Base-by-base conservation (phyloP, 2,329 filamentous ascomycete species). In the Phoma sp. region DNA sequence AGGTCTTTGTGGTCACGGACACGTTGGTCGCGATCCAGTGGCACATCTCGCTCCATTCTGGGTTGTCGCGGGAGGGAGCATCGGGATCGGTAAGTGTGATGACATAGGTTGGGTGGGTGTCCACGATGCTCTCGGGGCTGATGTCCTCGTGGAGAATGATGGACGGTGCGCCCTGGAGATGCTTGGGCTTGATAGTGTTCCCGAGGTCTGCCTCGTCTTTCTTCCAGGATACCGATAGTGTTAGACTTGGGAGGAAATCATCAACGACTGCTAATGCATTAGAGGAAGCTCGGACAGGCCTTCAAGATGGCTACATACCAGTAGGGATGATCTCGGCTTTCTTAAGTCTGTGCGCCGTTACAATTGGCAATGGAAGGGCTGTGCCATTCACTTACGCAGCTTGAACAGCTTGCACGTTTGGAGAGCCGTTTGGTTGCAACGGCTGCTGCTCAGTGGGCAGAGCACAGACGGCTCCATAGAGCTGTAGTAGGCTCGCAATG, bases 51-150 rank as follows among this genome's bases (percentile, higher is more conserved):
- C 76, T 77, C 82, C 82, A 85, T 50, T 82, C 75, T 1, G 83
- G 82, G 56, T 85, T 69, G 1, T 80, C 71, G 38, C 79, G 78
- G 8, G 78, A 81, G 2, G 81, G 82, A n/a, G 84, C 84, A 68
- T 86, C 84, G 0, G 84, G 84, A 63, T 86, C 84, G 1, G 83
- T 85, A 4, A 86, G 73, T 10, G 79, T 77, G 45, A 86, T 57
- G 4, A 80, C 80, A 54, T 84, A 81, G 35, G 76, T 77, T 39
- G 75, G 69, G 46, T 69, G 65, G 9, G 66, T 52, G 29, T 61
- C 58, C 29, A 60, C 49, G 38, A 54, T 51, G 12, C 38, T 43
- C 17, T 48, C 60, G 7, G 63, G 55, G 24, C 62, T 70, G 12
- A 63, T 62, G 25, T 72, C 64, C 29, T 76, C 67, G 43, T 76